Evolutionary conservation across 768 basidiomycete species (phyloP), one percentile per base, ranked within the genome.

Genomic region (Tylopilus sp.): DNA sequence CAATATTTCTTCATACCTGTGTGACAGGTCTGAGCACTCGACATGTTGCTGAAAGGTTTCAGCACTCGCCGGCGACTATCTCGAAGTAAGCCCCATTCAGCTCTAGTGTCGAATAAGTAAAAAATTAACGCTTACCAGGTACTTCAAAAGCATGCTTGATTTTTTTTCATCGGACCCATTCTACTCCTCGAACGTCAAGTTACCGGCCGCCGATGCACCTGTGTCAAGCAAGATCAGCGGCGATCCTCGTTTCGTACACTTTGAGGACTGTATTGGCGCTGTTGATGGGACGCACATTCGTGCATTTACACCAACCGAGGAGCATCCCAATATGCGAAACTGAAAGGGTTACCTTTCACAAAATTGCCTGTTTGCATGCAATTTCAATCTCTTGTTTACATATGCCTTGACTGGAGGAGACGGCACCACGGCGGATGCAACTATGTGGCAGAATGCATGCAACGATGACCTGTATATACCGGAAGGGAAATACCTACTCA

Each of bases 1-100:
- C 26, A 0, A 61, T 56, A 3, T 61, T 61, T 16, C 22, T 59
- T 13, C 45, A 59, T 19, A 44, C 49, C 2, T 36, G 34, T 36
- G 34, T 36, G 17, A 36, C 17, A 36, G 34, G 16, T 36, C 34
- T 36, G 9, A 36, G 34, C 16, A 36, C 34, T 11, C 17, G 34
- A 10, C 16, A 36, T 36, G 34, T 36, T 36, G 34, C 6, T 11
- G 34, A 36, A 16, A 36, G 34, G 16, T 36, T 36, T 16, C 34
- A 36, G 17, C 34, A 36, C 16, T 36, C 16, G 17, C 34, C 34
- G 30, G 13, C 30, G 13, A 31, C 13, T 7, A 31, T 31, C 30
- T 31, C 30, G 13, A 31, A 31, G 30, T 31, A 31, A 31, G 30
- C n/a, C n/a, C n/a, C n/a, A n/a, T n/a, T n/a, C n/a, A n/a, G n/a